A percentile compares a stretch with the other conserved stretches of the same genome.
phyloP scores from a whole-genome alignment of 768 basidiomycete genomes.

The Mycena rebaudengoi region DNA sequence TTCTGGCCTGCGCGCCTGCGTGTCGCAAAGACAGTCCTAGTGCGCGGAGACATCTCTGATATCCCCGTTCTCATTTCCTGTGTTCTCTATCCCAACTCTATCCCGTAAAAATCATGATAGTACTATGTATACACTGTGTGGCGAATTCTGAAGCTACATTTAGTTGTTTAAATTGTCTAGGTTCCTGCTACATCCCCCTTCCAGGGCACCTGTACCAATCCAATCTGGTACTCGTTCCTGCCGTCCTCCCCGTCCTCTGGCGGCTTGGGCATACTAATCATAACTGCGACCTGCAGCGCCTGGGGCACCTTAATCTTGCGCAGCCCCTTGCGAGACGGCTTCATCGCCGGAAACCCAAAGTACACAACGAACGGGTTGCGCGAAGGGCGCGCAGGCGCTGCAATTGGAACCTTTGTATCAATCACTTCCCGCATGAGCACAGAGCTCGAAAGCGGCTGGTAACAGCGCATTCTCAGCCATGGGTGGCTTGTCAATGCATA shows the following conservation, averaged over 20 bases:
- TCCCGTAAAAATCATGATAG: too few relatives aligned
- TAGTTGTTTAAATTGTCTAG: not conserved
- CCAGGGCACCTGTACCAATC: conserved; percentile 19
- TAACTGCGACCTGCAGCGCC: conserved; percentile 16
- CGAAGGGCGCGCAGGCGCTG: not conserved
- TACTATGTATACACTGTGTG: conserved; percentile 9
- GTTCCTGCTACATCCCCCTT: conserved; percentile 8
- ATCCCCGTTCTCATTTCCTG: too few relatives aligned
- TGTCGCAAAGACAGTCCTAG: too few relatives aligned
- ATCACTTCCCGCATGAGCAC: conserved; percentile 9
- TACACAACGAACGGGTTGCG: not conserved
- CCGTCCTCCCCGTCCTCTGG: conserved; percentile 1
- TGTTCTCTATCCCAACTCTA: too few relatives aligned
- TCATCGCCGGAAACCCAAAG: not conserved
- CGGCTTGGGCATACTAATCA: conserved; percentile 18
- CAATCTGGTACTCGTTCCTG: conserved; percentile 16
- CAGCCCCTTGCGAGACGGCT: not conserved
- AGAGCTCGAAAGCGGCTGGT: conserved; percentile 22
- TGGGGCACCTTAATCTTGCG: not conserved
- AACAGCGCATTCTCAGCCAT: too few relatives aligned
- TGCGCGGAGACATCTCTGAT: too few relatives aligned
- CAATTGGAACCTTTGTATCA: not conserved
- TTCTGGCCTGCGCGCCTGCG: too few relatives aligned
- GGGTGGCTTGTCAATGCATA: too few relatives aligned
- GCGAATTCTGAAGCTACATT: too few relatives aligned